phyloP scores from a whole-genome alignment of 2,329 filamentous ascomycete genomes.

The Colletotrichum orbiculare region DNA sequence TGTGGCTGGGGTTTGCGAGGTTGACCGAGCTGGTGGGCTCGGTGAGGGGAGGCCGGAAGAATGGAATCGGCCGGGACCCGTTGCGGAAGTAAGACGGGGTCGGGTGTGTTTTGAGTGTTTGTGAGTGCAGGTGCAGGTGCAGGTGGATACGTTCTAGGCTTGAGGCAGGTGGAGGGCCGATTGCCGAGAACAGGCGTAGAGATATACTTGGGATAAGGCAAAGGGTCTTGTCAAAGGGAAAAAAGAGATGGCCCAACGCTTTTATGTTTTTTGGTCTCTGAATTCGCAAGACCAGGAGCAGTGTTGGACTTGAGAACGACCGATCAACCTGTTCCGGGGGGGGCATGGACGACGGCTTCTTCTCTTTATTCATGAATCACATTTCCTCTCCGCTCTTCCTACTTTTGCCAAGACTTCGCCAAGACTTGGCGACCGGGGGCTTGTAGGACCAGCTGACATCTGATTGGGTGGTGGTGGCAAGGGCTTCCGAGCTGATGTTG shows the following conservation, averaged over 20 bases:
- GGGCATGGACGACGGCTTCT: conserved; percentile 31
- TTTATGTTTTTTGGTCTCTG: conserved; percentile 34
- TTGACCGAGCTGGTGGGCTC: conserved; percentile 24
- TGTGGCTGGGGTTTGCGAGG: background rate
- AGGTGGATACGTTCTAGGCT: conserved; percentile 18
- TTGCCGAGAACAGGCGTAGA: conserved; percentile 26
- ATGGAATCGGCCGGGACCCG: conserved; percentile 18
- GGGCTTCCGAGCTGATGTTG: conserved; percentile 34
- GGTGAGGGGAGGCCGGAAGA: conserved; percentile 10
- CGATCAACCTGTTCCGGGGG: conserved; percentile 22
- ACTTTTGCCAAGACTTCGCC: conserved; percentile 32
- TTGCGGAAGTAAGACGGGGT: background rate
- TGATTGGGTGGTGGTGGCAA: conserved; percentile 29
- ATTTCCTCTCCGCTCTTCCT: conserved; percentile 38
- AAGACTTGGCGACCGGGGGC: conserved; percentile 34
- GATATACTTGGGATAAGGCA: conserved; percentile 20
- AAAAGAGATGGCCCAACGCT: conserved; percentile 30
- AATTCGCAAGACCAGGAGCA: conserved; percentile 4
- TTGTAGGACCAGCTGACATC: conserved; percentile 14
- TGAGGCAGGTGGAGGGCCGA: conserved; percentile 20
- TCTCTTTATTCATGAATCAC: conserved; percentile 37
- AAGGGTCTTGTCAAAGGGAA: background rate
- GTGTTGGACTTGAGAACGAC: conserved; percentile 19
- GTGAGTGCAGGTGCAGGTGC: conserved; percentile 30
- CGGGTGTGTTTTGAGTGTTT: background rate